Percentiles rank a stretch among this genome's conserved stretches.
Evolutionary conservation across 768 basidiomycete genomes (phyloP).

Genomic region (Cubamyces sp.): DNA sequence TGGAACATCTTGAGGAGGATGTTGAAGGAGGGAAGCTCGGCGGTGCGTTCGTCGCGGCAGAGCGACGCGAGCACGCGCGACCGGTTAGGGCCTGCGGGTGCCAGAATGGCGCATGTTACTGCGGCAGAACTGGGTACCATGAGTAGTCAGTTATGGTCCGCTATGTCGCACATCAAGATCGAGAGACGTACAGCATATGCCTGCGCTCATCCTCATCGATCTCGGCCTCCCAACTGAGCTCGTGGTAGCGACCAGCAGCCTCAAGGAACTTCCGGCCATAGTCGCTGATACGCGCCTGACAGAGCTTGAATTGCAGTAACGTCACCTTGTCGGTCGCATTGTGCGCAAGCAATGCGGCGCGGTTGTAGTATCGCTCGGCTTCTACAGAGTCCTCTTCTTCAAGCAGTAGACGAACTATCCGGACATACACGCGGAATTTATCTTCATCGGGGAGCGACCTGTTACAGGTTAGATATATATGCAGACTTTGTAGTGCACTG

Average conservation of each 20-base stretch:
- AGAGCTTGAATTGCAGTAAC: conserved; percentile 84
- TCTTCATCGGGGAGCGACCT: conserved; percentile 62
- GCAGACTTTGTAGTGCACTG: background rate
- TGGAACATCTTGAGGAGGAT: conserved; percentile 98
- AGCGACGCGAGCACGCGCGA: conserved; percentile 91
- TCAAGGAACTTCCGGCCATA: conserved; percentile 92
- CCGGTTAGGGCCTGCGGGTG: conserved; percentile 95
- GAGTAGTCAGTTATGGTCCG: background rate
- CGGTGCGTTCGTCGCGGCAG: conserved; percentile 90
- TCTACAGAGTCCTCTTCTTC: conserved; percentile 97
- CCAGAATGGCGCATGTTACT: conserved; percentile 94
- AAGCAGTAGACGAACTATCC: conserved; percentile 90
- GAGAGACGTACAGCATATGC: conserved; percentile 77
- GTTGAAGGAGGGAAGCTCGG: conserved; percentile 78
- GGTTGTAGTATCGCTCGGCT: conserved; percentile 98
- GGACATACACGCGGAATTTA: conserved; percentile 88
- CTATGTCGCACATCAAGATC: background rate
- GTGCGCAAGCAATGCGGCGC: conserved; percentile 89
- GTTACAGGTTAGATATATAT: background rate
- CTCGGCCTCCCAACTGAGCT: conserved; percentile 87
- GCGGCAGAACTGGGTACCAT: conserved; percentile 68
- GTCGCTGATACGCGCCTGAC: conserved; percentile 93
- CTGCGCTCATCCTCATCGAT: conserved; percentile 93
- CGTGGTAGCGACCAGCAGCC: conserved; percentile 92
- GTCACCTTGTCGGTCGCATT: conserved; percentile 79